Conservation (phyloP, 768 basidiomycete species). For the Termitomyces sp. region DNA sequence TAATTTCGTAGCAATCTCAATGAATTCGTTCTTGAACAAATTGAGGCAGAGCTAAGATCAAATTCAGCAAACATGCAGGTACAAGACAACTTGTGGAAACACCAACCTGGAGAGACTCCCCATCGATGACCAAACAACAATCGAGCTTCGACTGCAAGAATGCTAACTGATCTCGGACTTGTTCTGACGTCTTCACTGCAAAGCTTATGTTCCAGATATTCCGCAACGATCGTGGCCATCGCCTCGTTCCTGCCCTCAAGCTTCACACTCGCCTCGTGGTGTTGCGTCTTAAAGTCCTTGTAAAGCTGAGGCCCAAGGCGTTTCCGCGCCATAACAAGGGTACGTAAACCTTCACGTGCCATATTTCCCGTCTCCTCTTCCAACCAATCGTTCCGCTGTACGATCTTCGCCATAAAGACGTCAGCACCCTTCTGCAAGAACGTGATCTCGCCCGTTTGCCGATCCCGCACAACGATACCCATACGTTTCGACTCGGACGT, state of each 20-base stretch:
- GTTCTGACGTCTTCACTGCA: constrained; percentile 80
- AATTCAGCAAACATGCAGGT: not conserved
- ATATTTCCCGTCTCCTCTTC: constrained; percentile 99
- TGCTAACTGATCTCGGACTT: constrained; percentile 83
- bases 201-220: constrained; percentile 60
- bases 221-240: constrained; percentile 66
- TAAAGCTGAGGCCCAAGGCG: constrained; percentile 65
- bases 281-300: constrained; percentile 59
- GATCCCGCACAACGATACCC: constrained; percentile 92
- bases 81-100: not conserved
- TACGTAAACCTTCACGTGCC: constrained; percentile 93
- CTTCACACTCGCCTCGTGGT: constrained; percentile 74
- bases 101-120: constrained; percentile 86
- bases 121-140: constrained; percentile 97
- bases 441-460: constrained; percentile 65
- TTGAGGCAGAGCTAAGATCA: constrained; percentile 74
- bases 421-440: constrained; percentile 98
- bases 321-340: constrained; percentile 88
- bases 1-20: constrained; percentile 92
- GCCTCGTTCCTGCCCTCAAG: constrained; percentile 79
- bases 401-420: constrained; percentile 94
- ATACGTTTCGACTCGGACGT: constrained; percentile 98
- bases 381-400: constrained; percentile 96
- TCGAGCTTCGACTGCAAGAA: constrained; percentile 93
- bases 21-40: constrained; percentile 89